Evolutionary conservation across 495 filamentous ascomycete species (phyloP).

Genomic region (Penicillium cataractarum): DNA sequence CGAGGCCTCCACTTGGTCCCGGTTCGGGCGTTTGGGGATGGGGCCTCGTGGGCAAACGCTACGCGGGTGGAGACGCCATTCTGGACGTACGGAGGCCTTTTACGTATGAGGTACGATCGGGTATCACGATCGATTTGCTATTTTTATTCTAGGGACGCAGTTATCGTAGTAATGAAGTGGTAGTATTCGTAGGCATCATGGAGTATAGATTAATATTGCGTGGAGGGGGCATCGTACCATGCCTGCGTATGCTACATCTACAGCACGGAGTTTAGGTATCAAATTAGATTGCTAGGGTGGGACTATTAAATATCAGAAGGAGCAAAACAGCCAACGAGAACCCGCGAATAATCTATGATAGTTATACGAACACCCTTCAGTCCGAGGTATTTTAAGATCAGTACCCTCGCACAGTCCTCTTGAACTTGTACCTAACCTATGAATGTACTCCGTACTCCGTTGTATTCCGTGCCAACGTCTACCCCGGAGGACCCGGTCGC

Average conservation of each 20-base stretch:
- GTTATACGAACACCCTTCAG: no score
- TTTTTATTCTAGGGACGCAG: no score
- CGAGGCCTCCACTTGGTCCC: slow-evolving; percentile 7
- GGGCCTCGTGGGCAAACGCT: slow-evolving; percentile 1
- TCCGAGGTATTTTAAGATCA: no score
- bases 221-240: not conserved
- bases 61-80: not conserved
- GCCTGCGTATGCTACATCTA: no score
- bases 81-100: no score
- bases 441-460: not conserved
- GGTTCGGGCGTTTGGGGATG: slow-evolving; percentile 6
- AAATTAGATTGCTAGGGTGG: not conserved
- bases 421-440: not conserved
- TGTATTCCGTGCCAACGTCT: not conserved
- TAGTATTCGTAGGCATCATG: not conserved
- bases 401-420: not conserved
- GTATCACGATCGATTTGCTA: no score
- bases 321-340: not conserved
- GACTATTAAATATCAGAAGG: not conserved
- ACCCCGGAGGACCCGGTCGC: not conserved
- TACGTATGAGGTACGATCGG: no score
- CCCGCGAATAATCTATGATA: not conserved
- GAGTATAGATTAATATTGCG: not conserved
- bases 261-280: no score
- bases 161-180: no score